phyloP scores from a whole-genome alignment of 2,329 filamentous ascomycete species.

The Colletotrichum costaricense region DNA sequence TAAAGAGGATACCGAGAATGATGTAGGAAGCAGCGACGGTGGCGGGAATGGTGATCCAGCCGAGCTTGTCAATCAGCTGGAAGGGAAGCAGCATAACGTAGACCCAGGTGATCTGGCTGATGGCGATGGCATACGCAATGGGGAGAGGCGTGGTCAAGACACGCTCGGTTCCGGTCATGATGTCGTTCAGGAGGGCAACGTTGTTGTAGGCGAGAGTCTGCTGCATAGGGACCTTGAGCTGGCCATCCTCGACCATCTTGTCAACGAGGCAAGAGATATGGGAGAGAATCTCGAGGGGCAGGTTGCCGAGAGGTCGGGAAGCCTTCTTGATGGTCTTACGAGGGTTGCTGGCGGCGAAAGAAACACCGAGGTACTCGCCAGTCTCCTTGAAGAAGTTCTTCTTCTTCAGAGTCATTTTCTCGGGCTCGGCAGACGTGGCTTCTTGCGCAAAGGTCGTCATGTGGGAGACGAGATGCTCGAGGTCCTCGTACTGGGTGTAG shows the following conservation, averaged over 20 bases:
- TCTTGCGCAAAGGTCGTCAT: slow-evolving; percentile 79
- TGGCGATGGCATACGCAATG: slow-evolving; percentile 85
- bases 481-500: slow-evolving; percentile 80
- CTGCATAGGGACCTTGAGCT: slow-evolving; percentile 66
- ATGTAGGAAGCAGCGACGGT: slow-evolving; percentile 81
- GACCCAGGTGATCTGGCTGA: slow-evolving; percentile 87
- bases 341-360: slow-evolving; percentile 82
- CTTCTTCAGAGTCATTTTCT: slow-evolving; percentile 46
- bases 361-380: slow-evolving; percentile 80
- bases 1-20: slow-evolving; percentile 79
- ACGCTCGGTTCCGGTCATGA: slow-evolving; percentile 78
- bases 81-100: slow-evolving; percentile 86
- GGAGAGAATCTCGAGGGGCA: slow-evolving; percentile 84
- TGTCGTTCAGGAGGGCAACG: slow-evolving; percentile 76
- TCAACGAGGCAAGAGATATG: slow-evolving; percentile 77
- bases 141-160: slow-evolving; percentile 86
- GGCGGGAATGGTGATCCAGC: slow-evolving; percentile 83
- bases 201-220: slow-evolving; percentile 71
- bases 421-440: slow-evolving; percentile 53
- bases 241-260: slow-evolving; percentile 65
- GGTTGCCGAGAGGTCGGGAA: slow-evolving; percentile 79
- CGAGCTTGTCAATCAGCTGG: slow-evolving; percentile 74
- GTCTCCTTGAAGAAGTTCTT: slow-evolving; percentile 70
- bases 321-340: slow-evolving; percentile 81
- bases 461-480: slow-evolving; percentile 76